Percentiles rank a stretch among this genome's conserved stretches.
phyloP scores from a whole-genome alignment of 1,284 basidiomycete species.

The Malassezia psittaci region DNA sequence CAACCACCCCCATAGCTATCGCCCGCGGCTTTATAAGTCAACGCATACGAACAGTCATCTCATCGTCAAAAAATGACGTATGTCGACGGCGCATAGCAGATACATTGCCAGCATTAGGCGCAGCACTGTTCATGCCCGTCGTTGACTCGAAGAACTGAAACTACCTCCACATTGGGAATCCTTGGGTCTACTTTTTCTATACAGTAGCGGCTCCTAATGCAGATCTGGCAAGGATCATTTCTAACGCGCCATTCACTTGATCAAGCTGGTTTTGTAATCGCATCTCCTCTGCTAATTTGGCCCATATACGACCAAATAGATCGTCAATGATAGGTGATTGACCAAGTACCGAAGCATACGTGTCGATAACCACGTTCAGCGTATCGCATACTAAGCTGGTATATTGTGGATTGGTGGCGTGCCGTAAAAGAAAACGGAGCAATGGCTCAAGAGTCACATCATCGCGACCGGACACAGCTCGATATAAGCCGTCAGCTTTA shows the following conservation, averaged over 20 bases:
- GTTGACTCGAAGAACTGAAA: neutral
- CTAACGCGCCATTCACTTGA: constrained; percentile 73
- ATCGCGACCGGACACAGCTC: constrained; percentile 78
- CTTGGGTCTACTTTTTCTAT: constrained; percentile 1
- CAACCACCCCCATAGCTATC: constrained; percentile 56
- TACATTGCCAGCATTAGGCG: neutral
- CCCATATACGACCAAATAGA: constrained; percentile 69
- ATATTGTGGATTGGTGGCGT: constrained; percentile 81
- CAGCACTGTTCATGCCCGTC: neutral
- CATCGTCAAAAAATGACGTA: neutral
- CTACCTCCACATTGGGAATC: neutral
- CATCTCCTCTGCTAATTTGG: constrained; percentile 73
- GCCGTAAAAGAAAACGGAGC: constrained; percentile 69
- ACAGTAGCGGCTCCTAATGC: constrained; percentile 22
- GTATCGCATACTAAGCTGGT: constrained; percentile 78
- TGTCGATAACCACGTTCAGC: constrained; percentile 65
- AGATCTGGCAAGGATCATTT: constrained; percentile 64
- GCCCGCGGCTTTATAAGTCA: constrained; percentile 46
- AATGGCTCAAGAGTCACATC: constrained; percentile 89
- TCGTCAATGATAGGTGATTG: constrained; percentile 83
- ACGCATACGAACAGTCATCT: neutral
- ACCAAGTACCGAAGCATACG: constrained; percentile 80
- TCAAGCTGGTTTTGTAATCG: constrained; percentile 80
- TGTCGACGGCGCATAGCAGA: neutral
- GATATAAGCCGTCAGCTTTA: constrained; percentile 65